These are phyloP conservation scores for Rasamsonia emersonii DNA, from an alignment of 2,329 filamentous ascomycete genomes.

Conservation along the genomic window DNA sequence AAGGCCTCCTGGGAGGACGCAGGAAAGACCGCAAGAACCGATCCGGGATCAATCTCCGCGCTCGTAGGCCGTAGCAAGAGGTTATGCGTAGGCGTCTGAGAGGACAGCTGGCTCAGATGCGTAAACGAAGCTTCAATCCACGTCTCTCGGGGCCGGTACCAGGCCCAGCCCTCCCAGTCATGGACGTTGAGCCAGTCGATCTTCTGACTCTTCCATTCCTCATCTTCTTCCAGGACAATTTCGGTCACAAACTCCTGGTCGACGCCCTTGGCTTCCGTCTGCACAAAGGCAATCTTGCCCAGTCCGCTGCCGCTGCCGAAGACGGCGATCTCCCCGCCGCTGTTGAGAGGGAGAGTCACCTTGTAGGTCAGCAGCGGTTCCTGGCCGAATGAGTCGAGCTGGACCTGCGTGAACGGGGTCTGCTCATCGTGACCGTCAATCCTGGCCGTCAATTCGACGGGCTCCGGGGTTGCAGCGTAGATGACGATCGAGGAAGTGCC, in stretches of 20 bases:
- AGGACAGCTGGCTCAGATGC: background rate
- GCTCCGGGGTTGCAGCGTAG: no score
- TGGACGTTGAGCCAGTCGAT: background rate
- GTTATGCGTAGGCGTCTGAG: background rate
- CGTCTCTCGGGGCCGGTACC: conserved; percentile 2
- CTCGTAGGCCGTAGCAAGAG: conserved; percentile 1
- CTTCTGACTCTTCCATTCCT: background rate
- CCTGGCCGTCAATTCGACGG: no score
- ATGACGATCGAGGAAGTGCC: no score
- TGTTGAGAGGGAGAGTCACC: no score
- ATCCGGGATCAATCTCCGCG: background rate
- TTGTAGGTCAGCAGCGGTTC: no score
- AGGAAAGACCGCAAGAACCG: conserved; percentile 1
- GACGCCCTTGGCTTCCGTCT: no score
- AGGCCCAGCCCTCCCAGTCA: conserved; percentile 3
- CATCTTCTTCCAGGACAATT: background rate
- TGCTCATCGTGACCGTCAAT: no score
- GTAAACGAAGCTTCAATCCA: conserved; percentile 2
- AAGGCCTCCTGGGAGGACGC: background rate
- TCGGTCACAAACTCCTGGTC: background rate
- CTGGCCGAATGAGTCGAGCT: no score
- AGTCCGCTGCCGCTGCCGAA: no score
- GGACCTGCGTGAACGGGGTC: no score
- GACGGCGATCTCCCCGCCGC: no score
- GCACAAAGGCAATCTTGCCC: no score